Conservation (phyloP, 2,329 filamentous ascomycete genomes). For the Acrodontium crateriforme region DNA sequence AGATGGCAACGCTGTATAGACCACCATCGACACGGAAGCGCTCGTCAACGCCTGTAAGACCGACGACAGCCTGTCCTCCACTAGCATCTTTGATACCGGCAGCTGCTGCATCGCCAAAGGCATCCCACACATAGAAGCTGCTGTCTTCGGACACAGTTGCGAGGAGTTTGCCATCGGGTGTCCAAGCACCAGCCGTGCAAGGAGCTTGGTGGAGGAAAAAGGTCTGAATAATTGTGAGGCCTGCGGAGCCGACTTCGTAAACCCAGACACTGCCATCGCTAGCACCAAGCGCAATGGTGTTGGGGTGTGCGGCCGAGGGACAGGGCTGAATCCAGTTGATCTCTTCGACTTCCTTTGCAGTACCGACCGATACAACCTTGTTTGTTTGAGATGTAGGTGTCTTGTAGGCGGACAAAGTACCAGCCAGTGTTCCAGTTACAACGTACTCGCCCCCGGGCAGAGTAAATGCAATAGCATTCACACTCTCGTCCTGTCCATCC, state of each 20-base stretch:
- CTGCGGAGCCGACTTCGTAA: constrained; percentile 65
- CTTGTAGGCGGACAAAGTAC: constrained; percentile 50
- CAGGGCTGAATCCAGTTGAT: constrained; percentile 81
- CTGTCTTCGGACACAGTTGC: constrained; percentile 82
- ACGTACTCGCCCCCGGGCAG: constrained; percentile 70
- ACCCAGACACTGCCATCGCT: constrained; percentile 92
- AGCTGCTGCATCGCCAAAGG: constrained; percentile 64
- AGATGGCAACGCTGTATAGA: constrained; percentile 73
- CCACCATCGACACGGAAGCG: constrained; percentile 87
- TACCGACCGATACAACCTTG: constrained; percentile 48
- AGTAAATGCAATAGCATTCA: constrained; percentile 78
- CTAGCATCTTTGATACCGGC: constrained; percentile 42
- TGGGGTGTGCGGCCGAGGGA: constrained; percentile 55
- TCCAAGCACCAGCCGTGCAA: constrained; percentile 86
- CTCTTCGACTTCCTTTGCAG: constrained; percentile 82
- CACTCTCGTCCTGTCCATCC: constrained; percentile 82
- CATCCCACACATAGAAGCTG: constrained; percentile 84
- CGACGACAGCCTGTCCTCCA: constrained; percentile 51
- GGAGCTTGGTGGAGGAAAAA: constrained; percentile 82
- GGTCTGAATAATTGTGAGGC: constrained; percentile 69
- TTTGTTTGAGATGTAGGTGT: constrained; percentile 13
- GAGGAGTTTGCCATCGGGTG: constrained; percentile 70
- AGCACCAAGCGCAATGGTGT: constrained; percentile 76
- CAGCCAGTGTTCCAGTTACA: constrained; percentile 78
- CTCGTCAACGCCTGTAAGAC: constrained; percentile 67